These are phyloP conservation scores for Pleurotus eryngii DNA, from an alignment of 768 basidiomycete species.

Conservation along the genomic window DNA sequence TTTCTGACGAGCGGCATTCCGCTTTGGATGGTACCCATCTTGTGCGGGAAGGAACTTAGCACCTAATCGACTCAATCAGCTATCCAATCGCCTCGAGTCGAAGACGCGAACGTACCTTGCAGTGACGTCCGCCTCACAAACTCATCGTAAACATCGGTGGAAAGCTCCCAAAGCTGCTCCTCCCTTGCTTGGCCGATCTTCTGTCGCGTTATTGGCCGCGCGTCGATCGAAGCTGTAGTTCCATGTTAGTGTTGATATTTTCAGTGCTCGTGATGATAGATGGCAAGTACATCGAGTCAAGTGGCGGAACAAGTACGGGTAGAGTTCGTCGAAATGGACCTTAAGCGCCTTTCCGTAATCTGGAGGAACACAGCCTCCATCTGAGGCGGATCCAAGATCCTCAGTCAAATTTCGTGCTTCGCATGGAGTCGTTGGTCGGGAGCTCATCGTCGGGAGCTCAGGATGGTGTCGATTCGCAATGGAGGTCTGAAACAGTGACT, in stretches of 20 bases:
- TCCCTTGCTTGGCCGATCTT: background rate
- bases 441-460: too few species aligned
- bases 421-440: too few species aligned
- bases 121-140: background rate
- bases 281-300: background rate
- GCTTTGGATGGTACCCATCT: slow-evolving; percentile 68
- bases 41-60: background rate
- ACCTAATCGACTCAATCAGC: too few species aligned
- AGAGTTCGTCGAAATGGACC: background rate
- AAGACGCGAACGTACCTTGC: too few species aligned
- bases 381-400: too few species aligned
- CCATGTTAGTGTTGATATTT: background rate
- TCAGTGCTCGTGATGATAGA: background rate
- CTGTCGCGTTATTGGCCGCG: background rate
- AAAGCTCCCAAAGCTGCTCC: background rate
- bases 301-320: background rate
- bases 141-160: slow-evolving; percentile 3
- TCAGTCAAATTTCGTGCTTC: too few species aligned
- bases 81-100: too few species aligned
- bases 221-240: background rate
- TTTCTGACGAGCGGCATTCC: slow-evolving; percentile 48
- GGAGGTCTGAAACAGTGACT: too few species aligned
- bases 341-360: background rate
- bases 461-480: too few species aligned
- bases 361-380: background rate